Conservation (phyloP, 2,329 filamentous ascomycete species). For the Trichoderma sp. region DNA sequence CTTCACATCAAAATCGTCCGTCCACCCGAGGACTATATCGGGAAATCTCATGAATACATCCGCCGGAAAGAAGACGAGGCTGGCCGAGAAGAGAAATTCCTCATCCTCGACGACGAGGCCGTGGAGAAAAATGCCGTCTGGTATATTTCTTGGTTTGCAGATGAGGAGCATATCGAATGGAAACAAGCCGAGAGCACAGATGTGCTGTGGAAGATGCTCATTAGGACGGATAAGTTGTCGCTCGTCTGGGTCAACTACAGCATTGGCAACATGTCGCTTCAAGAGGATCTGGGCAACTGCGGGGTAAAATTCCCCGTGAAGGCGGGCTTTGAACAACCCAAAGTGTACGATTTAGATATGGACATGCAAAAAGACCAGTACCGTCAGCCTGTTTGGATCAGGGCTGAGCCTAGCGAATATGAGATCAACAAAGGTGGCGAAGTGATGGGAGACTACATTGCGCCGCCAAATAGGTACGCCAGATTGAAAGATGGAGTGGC, state of each 20-base stretch:
- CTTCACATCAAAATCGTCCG: conserved; percentile 29
- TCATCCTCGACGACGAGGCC: conserved; percentile 26
- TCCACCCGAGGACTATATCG: conserved; percentile 25
- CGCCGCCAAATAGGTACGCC: not conserved
- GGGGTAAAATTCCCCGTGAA: conserved; percentile 25
- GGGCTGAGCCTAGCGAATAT: conserved; percentile 28
- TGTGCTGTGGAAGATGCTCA: conserved; percentile 29
- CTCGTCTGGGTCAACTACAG: conserved; percentile 28
- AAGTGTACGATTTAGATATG: conserved; percentile 12
- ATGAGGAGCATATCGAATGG: conserved; percentile 1
- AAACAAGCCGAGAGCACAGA: conserved; percentile 22
- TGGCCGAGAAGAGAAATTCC: conserved; percentile 24
- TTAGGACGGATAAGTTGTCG: conserved; percentile 27
- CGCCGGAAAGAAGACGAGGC: conserved; percentile 27
- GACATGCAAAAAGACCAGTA: conserved; percentile 22
- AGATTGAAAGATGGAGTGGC: conserved; percentile 6
- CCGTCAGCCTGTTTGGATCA: conserved; percentile 10
- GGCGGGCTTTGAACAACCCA: conserved; percentile 23
- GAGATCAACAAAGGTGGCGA: conserved; percentile 24
- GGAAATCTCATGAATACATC: conserved; percentile 27
- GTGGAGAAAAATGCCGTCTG: conserved; percentile 24
- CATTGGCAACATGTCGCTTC: conserved; percentile 27
- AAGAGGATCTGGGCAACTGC: conserved; percentile 27
- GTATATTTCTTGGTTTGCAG: conserved; percentile 28
- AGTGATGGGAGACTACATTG: not conserved